A percentile compares a stretch with the other conserved stretches of the same genome.
These are phyloP conservation scores for Ophiostoma sp. DNA, from an alignment of 2,329 filamentous ascomycete genomes.

Conservation along the genomic window DNA sequence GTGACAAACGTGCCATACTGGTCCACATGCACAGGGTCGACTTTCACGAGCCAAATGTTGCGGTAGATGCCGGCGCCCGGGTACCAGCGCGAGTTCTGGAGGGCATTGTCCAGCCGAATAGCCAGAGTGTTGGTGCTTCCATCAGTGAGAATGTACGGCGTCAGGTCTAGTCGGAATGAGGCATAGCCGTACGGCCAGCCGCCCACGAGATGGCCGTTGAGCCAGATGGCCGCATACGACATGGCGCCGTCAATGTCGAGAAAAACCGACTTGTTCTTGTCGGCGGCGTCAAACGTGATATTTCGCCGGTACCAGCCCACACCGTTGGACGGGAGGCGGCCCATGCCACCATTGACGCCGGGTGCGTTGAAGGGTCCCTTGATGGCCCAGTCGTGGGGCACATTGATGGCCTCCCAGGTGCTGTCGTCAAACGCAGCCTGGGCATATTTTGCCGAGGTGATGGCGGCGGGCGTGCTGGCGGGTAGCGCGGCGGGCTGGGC, in stretches of 20 bases:
- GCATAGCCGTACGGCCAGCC: slow-evolving; percentile 54
- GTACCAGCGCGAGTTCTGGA: slow-evolving; percentile 54
- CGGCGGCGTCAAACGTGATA: slow-evolving; percentile 39
- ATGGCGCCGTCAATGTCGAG: slow-evolving; percentile 54
- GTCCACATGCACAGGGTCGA: slow-evolving; percentile 47
- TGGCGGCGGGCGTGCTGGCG: slow-evolving; percentile 11
- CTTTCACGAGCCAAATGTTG: slow-evolving; percentile 55
- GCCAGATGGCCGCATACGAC: slow-evolving; percentile 52
- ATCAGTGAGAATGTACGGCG: slow-evolving; percentile 42
- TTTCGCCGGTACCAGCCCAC: slow-evolving; percentile 54
- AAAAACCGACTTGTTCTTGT: slow-evolving; percentile 42
- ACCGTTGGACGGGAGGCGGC: slow-evolving; percentile 50
- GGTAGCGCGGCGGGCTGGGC: slow-evolving; percentile 22
- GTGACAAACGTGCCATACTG: slow-evolving; percentile 54
- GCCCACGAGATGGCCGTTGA: slow-evolving; percentile 51
- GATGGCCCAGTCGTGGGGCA: slow-evolving; percentile 54
- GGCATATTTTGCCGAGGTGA: slow-evolving; percentile 23
- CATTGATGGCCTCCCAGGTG: slow-evolving; percentile 43
- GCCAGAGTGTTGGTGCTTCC: slow-evolving; percentile 45
- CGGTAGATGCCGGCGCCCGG: slow-evolving; percentile 57
- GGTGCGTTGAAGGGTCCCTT: slow-evolving; percentile 45
- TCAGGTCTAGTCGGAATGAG: slow-evolving; percentile 53
- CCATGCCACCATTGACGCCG: slow-evolving; percentile 42
- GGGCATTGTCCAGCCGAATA: slow-evolving; percentile 51
- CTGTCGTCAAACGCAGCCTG: slow-evolving; percentile 39